Conservation (phyloP, 2,329 filamentous ascomycete genomes). For the Curvularia sp. region DNA sequence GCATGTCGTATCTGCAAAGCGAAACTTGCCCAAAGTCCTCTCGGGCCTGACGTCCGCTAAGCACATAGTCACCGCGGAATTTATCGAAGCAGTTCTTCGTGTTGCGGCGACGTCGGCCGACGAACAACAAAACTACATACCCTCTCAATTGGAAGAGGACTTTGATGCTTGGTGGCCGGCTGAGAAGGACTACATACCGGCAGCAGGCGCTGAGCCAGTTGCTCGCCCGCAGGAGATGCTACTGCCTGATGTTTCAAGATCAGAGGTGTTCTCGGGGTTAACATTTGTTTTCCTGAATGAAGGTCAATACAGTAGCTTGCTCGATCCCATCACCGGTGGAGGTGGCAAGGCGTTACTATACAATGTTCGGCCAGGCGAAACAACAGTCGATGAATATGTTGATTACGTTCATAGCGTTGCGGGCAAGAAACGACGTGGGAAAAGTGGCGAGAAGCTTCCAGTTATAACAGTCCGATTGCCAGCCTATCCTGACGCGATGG, state of each 20-base stretch:
- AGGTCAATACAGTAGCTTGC: conserved; percentile 76
- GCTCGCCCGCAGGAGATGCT: conserved; percentile 73
- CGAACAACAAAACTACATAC: conserved; percentile 56
- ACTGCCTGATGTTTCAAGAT: conserved; percentile 69
- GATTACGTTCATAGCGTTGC: conserved; percentile 76
- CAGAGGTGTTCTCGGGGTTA: conserved; percentile 81
- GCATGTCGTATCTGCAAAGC: conserved; percentile 86
- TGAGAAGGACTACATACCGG: conserved; percentile 73
- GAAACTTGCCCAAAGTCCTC: conserved; percentile 86
- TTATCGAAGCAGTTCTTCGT: conserved; percentile 73
- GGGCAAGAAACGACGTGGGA: conserved; percentile 74
- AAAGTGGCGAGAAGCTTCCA: conserved; percentile 70
- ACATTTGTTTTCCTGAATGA: conserved; percentile 86
- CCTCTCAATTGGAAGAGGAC: conserved; percentile 74
- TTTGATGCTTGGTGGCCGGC: conserved; percentile 83
- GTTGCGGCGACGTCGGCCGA: conserved; percentile 58
- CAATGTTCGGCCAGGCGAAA: conserved; percentile 67
- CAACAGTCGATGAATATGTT: conserved; percentile 76
- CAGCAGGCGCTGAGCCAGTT: conserved; percentile 76
- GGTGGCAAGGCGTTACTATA: conserved; percentile 81
- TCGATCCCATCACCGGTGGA: conserved; percentile 77
- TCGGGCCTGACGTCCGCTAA: conserved; percentile 84
- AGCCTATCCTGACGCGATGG: conserved; percentile 52
- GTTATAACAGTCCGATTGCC: conserved; percentile 80
- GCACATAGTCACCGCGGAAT: conserved; percentile 76